These are phyloP conservation scores for Crithidia acanthocephali DNA, from an alignment of 208 protist species.

Conservation along the genomic window DNA sequence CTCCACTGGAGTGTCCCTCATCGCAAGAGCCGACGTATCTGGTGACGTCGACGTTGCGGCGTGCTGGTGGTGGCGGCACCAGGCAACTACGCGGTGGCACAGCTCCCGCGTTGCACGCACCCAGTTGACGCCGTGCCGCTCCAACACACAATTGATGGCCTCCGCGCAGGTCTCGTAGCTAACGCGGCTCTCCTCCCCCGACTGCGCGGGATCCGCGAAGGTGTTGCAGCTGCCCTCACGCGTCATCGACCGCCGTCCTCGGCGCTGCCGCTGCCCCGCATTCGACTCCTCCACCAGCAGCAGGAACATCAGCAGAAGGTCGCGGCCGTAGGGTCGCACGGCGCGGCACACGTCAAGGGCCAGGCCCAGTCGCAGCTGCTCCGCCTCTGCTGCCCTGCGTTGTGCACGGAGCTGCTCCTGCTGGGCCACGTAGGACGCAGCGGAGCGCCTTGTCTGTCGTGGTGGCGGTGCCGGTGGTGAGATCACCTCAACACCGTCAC, in stretches of 20 bases:
- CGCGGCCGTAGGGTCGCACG: slow-evolving; percentile 48
- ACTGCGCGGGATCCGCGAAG: background rate
- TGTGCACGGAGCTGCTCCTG: slow-evolving; percentile 22
- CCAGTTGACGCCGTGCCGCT: slow-evolving; percentile 41
- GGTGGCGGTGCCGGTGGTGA: background rate
- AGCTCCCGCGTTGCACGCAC: slow-evolving; percentile 40
- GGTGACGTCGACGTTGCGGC: too few relatives aligned
- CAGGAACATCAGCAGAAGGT: slow-evolving; percentile 60
- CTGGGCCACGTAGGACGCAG: slow-evolving; percentile 11
- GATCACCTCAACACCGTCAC: background rate
- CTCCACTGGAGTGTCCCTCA: slow-evolving; percentile 3
- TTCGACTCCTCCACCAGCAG: slow-evolving; percentile 40
- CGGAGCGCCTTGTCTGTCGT: background rate
- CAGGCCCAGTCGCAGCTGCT: slow-evolving; percentile 34
- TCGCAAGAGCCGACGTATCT: background rate
- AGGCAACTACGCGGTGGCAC: slow-evolving; percentile 33
- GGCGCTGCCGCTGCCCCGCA: slow-evolving; percentile 8
- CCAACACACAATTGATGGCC: slow-evolving; percentile 67
- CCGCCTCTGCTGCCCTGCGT: slow-evolving; percentile 26
- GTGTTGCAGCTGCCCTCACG: background rate
- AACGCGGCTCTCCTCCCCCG: slow-evolving; percentile 31
- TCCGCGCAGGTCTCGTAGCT: slow-evolving; percentile 47
- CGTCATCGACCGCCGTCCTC: background rate
- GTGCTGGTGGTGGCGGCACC: slow-evolving; percentile 6
- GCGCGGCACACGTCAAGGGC: slow-evolving; percentile 51